These are phyloP conservation scores for Eremothecium coryli DNA, from an alignment of 1,139 yeast species.

Conservation along the genomic window DNA sequence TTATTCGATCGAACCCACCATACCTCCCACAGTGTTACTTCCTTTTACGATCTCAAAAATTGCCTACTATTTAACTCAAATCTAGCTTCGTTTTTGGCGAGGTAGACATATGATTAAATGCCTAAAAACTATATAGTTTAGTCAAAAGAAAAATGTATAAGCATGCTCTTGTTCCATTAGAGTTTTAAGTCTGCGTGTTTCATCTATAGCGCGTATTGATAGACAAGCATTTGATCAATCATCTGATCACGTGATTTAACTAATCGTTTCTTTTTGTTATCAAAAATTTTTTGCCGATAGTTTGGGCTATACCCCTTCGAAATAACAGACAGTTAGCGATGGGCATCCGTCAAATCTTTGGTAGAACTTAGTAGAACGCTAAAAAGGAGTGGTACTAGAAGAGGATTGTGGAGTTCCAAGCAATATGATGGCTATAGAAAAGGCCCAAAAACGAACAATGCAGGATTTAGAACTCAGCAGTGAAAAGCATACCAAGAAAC, in stretches of 20 bases:
- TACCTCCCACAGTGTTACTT: neutral
- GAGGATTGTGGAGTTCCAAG: too few relatives aligned
- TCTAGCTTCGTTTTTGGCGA: neutral
- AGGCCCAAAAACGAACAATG: constrained; percentile 8
- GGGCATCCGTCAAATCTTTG: too few relatives aligned
- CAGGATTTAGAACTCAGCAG: constrained; percentile 4
- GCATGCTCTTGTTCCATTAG: too few relatives aligned
- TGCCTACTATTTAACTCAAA: neutral
- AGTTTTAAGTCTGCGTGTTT: too few relatives aligned
- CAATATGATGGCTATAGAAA: constrained; percentile 29
- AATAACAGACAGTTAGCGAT: neutral
- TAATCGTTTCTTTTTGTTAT: neutral
- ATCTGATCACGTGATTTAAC: too few relatives aligned
- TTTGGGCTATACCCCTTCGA: neutral
- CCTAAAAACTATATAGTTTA: neutral
- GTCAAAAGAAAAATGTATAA: too few relatives aligned
- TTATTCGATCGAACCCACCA: too few relatives aligned
- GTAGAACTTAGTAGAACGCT: too few relatives aligned
- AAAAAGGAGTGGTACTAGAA: too few relatives aligned
- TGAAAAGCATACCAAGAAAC: constrained; percentile 16
- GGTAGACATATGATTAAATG: neutral
- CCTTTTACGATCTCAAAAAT: neutral
- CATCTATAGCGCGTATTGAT: too few relatives aligned
- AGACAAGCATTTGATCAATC: too few relatives aligned
- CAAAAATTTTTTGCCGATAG: neutral